Percentiles rank a stretch among this genome's conserved stretches.
Evolutionary conservation across 2,329 filamentous ascomycete genomes (phyloP).

Genomic region (Claviceps sp.): DNA sequence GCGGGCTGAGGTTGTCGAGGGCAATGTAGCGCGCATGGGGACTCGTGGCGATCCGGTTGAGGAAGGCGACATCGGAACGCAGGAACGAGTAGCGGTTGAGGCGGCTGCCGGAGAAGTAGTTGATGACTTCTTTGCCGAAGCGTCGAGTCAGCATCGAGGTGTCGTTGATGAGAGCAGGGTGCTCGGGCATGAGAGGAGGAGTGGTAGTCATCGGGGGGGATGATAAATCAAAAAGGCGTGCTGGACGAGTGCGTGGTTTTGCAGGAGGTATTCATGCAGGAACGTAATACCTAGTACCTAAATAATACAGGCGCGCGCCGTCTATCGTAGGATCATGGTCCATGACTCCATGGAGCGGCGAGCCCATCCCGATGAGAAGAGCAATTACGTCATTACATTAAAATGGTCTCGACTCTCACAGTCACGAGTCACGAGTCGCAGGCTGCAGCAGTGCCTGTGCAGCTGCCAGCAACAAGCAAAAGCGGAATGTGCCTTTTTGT

Average conservation of each 20-base stretch:
- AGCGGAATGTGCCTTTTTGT: no score
- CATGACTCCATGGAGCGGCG: background rate
- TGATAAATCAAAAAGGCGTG: no score
- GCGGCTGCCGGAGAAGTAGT: constrained; percentile 71
- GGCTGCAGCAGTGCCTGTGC: no score
- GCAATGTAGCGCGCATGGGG: constrained; percentile 60
- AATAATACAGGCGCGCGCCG: no score
- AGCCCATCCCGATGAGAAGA: background rate
- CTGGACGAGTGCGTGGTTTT: no score
- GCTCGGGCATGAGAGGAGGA: constrained; percentile 26
- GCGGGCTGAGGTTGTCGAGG: constrained; percentile 64
- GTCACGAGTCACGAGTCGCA: no score
- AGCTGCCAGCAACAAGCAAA: no score
- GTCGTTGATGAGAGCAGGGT: constrained; percentile 31
- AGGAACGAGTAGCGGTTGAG: constrained; percentile 72
- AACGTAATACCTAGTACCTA: no score
- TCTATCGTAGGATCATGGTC: no score
- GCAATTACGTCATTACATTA: background rate
- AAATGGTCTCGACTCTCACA: no score
- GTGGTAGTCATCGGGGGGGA: constrained; percentile 16
- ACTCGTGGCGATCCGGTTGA: constrained; percentile 52
- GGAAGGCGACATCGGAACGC: constrained; percentile 55
- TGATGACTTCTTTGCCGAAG: constrained; percentile 67
- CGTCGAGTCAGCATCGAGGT: constrained; percentile 59
- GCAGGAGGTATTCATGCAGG: no score